Base-by-base conservation (phyloP, 2,329 filamentous ascomycete species). In the Setomelanomma holmii region DNA sequence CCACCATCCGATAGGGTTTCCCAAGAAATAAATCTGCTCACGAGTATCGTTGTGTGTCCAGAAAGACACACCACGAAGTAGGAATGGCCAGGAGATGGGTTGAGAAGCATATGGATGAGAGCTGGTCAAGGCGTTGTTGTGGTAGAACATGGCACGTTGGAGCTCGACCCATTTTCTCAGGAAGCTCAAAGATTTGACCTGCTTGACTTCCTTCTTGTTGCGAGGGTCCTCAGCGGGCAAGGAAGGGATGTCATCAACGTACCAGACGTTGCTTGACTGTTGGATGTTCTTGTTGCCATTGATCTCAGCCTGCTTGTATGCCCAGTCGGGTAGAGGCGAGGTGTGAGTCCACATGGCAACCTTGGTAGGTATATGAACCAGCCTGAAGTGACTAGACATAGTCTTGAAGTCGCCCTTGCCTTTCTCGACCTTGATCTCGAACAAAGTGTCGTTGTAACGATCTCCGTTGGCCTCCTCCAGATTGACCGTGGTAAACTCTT, bases 261-360 rank as follows among this genome's bases (percentile, higher is more conserved):
- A 88, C 95, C 95, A 99, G 56, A 96, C 83, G 74, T 99, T 99
- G 74, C 91, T 96, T 72, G 89, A 88, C 57, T 93, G 90, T 22
- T 87, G 82, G 47, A 96, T 80, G 73, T 96, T 96, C 85, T 99
- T 99, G 83, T 99, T 99, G 54, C 95, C 95, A 76, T 99, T 99
- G 81, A 99, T 97, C 75, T 99, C 95, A 69, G 96, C 93, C 76
- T 99, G 95, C 76, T 96, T 95, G 80, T 90, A 93, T 21, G 84
- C 95, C 95, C 95, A 99, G 4, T 99, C 95, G 4, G 95, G 95
- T n/a, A 99, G 85, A 43, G 95, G 91, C 53, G 87, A 95, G 30
- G 89, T 89, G 76, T 98, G 93, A 22, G 95, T 99, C 95, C 95
- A 99, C 93, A 99, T 96, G 61, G 95, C 93, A 44, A 99, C 95